Percentiles rank a stretch among this genome's conserved stretches.
These are phyloP conservation scores for Quercus phellos DNA, from an alignment of 331 rosid species.

Conservation along the genomic window DNA sequence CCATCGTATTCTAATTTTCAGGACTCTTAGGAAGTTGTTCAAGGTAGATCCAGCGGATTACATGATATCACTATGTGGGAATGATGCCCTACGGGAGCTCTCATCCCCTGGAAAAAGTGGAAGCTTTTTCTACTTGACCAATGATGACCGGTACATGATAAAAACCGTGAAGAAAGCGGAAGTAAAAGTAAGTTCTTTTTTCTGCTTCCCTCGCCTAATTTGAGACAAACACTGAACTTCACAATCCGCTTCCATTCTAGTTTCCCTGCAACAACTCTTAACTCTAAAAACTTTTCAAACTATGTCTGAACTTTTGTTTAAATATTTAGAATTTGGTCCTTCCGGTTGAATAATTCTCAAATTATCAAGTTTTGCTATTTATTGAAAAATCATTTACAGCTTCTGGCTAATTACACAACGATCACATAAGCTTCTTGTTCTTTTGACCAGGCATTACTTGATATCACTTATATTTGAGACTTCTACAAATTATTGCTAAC, in stretches of 20 bases:
- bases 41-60: slow-evolving; percentile 93
- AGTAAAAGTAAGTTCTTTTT: slow-evolving; percentile 67
- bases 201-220: background rate
- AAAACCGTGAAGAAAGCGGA: slow-evolving; percentile 95
- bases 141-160: slow-evolving; percentile 91
- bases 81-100: slow-evolving; percentile 88
- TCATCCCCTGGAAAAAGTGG: slow-evolving; percentile 98
- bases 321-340: background rate
- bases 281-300: background rate
- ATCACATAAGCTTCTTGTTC: background rate
- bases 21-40: slow-evolving; percentile 92
- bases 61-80: slow-evolving; percentile 89
- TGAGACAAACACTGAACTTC: background rate
- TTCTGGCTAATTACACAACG: background rate
- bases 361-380: too few relatives aligned
- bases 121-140: slow-evolving; percentile 89
- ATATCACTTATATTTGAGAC: background rate
- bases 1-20: slow-evolving; percentile 31
- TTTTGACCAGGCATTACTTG: background rate
- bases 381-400: background rate
- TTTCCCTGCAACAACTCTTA: background rate
- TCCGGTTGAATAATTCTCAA: background rate
- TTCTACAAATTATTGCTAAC: background rate
- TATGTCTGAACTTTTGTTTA: background rate
- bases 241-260: background rate